Evolutionary conservation across 2,329 filamentous ascomycete genomes (phyloP).

Genomic region (Cylindrodendrum hubeiense): DNA sequence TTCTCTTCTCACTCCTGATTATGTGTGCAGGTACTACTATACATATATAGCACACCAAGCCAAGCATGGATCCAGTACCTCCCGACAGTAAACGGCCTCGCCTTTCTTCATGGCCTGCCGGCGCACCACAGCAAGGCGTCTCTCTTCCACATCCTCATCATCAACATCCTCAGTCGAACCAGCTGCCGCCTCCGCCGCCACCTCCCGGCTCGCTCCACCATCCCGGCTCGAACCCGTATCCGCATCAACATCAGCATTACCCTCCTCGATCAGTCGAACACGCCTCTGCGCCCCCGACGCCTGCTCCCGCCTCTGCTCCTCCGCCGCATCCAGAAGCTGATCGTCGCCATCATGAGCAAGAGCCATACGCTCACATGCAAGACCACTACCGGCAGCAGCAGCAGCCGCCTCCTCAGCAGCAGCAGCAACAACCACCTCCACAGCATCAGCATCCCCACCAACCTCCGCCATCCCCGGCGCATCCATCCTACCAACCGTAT

Average conservation of each 20-base stretch:
- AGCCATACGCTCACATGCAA: conserved; percentile 66
- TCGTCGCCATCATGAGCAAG: conserved; percentile 69
- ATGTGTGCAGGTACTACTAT: conserved; percentile 51
- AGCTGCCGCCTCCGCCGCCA: conserved; percentile 46
- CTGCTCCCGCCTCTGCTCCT: conserved; percentile 47
- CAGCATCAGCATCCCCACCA: conserved; percentile 39
- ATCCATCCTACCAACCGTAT: conserved; percentile 59
- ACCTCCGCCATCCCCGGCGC: conserved; percentile 58
- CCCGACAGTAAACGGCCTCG: conserved; percentile 72
- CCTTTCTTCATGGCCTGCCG: conserved; percentile 63
- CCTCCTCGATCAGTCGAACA: conserved; percentile 50
- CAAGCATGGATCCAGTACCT: conserved; percentile 71
- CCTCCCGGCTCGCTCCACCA: conserved; percentile 45
- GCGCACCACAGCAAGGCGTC: conserved; percentile 61
- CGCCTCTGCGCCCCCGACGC: conserved; percentile 46
- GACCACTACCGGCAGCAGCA: conserved; percentile 58
- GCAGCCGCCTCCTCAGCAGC: conserved; percentile 30
- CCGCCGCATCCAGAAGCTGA: conserved; percentile 58
- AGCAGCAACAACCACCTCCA: conserved; percentile 31
- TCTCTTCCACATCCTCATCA: conserved; percentile 55
- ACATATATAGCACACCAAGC: conserved; percentile 56
- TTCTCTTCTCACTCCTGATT: conserved; percentile 52
- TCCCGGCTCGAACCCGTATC: conserved; percentile 54
- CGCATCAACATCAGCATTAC: conserved; percentile 58
- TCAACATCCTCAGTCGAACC: conserved; percentile 44